Evolutionary conservation across 1,139 yeast genomes (phyloP).

Genomic region (Candida frijolesensis): DNA sequence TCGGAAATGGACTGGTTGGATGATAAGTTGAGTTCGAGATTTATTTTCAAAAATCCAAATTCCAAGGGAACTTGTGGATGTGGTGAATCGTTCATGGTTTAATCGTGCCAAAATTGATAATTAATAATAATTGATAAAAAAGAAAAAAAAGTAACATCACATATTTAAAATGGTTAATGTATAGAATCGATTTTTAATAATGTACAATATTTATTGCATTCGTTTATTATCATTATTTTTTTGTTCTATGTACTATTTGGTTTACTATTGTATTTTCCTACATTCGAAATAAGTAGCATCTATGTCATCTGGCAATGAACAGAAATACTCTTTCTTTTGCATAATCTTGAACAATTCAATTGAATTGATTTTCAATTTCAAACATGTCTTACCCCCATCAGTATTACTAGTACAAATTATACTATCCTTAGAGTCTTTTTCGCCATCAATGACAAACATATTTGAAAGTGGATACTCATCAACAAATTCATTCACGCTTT

Average conservation of each 20-base stretch:
- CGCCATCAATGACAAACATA: constrained; percentile 48
- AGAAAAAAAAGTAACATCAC: background rate
- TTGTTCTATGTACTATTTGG: background rate
- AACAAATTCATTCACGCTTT: constrained; percentile 24
- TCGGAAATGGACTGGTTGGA: constrained; percentile 99
- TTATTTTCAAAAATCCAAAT: constrained; percentile 92
- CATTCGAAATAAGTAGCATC: constrained; percentile 53
- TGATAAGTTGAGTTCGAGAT: constrained; percentile 84
- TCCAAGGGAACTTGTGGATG: constrained; percentile 98
- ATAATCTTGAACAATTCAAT: constrained; percentile 47
- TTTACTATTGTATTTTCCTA: constrained; percentile 33
- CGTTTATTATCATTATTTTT: background rate
- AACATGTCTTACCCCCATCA: constrained; percentile 48
- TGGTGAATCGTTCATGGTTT: constrained; percentile 97
- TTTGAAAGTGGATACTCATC: constrained; percentile 27
- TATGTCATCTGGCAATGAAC: constrained; percentile 49
- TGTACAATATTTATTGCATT: background rate
- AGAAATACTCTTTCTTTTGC: constrained; percentile 48
- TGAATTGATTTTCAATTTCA: constrained; percentile 40
- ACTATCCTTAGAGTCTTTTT: constrained; percentile 38
- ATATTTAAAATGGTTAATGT: constrained; percentile 1
- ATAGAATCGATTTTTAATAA: background rate
- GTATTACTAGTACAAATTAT: constrained; percentile 45
- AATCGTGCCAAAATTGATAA: constrained; percentile 14
- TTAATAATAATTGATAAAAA: background rate